Conservation (phyloP, 176 grass and related monocot species). For the Thalia dealbata region DNA sequence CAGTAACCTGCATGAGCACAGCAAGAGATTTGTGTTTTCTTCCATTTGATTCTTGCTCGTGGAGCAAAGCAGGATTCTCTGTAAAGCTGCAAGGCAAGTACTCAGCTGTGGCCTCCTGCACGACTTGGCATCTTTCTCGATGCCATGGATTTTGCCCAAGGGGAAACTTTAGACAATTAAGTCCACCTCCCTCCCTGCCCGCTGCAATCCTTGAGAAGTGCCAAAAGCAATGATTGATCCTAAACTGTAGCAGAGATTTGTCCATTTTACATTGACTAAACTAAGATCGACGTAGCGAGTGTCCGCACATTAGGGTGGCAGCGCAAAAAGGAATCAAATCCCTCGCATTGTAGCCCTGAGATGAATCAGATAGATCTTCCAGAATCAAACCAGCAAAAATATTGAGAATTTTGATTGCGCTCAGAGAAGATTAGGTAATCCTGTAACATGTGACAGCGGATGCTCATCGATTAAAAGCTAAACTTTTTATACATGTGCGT, state of each 20-base stretch:
- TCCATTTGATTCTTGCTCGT: background rate
- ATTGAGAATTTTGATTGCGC: background rate
- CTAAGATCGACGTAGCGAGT: background rate
- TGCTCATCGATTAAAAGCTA: too few species aligned
- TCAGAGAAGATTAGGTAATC: too few species aligned
- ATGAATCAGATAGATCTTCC: background rate
- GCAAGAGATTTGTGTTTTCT: background rate
- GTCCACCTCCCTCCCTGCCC: too few species aligned
- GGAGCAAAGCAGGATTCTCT: background rate
- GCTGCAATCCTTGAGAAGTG: background rate
- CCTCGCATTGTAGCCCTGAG: background rate
- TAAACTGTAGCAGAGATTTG: too few species aligned
- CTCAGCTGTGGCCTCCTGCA: background rate
- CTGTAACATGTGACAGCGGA: too few species aligned
- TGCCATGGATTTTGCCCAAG: background rate
- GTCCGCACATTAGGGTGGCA: background rate
- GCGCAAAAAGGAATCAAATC: background rate
- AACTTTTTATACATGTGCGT: too few species aligned
- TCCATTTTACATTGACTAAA: too few species aligned
- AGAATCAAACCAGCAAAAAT: background rate
- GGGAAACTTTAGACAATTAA: background rate
- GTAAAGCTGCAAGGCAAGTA: background rate
- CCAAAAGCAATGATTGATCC: too few species aligned
- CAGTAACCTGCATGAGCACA: background rate
- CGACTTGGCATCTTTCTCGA: background rate